Percentiles rank a stretch among this genome's conserved stretches.
phyloP scores from a whole-genome alignment of 345 rosid species.

The Ailanthus altissimus region DNA sequence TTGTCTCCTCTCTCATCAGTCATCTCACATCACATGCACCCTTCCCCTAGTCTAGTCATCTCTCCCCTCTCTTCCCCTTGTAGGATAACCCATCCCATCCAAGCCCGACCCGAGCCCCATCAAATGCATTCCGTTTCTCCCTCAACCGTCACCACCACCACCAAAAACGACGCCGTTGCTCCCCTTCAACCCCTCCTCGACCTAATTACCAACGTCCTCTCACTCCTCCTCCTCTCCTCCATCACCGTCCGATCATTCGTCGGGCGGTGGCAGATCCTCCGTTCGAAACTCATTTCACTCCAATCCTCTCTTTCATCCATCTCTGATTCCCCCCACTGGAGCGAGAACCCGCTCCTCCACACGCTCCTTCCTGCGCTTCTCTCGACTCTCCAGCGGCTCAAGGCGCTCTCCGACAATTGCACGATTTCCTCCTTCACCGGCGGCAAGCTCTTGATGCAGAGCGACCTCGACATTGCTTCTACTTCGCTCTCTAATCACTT shows the following conservation, averaged over 20 bases:
- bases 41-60: not conserved
- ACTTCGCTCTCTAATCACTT: conserved; percentile 58
- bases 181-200: conserved; percentile 68
- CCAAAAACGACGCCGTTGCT: conserved; percentile 18
- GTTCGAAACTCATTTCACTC: conserved; percentile 58
- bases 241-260: conserved; percentile 58
- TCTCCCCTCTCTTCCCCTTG: not conserved
- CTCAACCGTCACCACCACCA: conserved; percentile 24
- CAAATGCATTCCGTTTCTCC: conserved; percentile 49
- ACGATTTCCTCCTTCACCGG: conserved; percentile 51
- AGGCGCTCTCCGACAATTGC: conserved; percentile 64
- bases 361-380: conserved; percentile 69
- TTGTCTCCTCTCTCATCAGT: not conserved
- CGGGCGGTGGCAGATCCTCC: conserved; percentile 79
- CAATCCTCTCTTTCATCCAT: conserved; percentile 52
- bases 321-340: conserved; percentile 73
- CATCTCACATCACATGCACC: conserved; percentile 10
- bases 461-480: conserved; percentile 86
- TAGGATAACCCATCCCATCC: not conserved
- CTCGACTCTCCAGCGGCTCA: conserved; percentile 73
- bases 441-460: conserved; percentile 81
- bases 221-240: conserved; percentile 61
- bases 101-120: not conserved
- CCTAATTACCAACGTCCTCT: conserved; percentile 56
- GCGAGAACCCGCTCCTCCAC: conserved; percentile 68